phyloP scores from a whole-genome alignment of 2,329 filamentous ascomycete species.

The Colletotrichum trifolii region DNA sequence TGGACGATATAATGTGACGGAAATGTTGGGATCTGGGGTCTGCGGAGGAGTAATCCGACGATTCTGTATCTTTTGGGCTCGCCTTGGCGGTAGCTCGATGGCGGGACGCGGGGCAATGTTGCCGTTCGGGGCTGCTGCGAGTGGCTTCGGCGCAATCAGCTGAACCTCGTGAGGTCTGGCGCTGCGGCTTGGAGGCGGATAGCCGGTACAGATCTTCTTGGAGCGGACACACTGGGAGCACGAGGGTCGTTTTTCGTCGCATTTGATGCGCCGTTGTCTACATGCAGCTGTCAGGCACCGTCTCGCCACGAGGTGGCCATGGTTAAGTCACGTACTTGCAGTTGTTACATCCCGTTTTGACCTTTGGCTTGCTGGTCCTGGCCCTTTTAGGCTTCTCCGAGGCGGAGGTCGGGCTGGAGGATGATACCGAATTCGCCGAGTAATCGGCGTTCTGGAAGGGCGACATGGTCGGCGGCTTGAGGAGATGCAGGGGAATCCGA shows the following conservation, averaged over 20 bases:
- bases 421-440: slow-evolving; percentile 21
- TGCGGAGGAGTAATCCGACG: slow-evolving; percentile 45
- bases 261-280: slow-evolving; percentile 73
- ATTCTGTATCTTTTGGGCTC: slow-evolving; percentile 28
- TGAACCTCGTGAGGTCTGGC: slow-evolving; percentile 59
- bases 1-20: slow-evolving; percentile 55
- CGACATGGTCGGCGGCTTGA: slow-evolving; percentile 17
- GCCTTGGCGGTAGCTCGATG: slow-evolving; percentile 35
- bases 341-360: slow-evolving; percentile 74
- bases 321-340: slow-evolving; percentile 68
- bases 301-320: slow-evolving; percentile 13
- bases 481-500: not conserved
- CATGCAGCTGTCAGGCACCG: slow-evolving; percentile 39
- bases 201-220: slow-evolving; percentile 69
- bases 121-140: slow-evolving; percentile 38
- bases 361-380: slow-evolving; percentile 68
- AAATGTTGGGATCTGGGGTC: slow-evolving; percentile 43
- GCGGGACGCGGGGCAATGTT: slow-evolving; percentile 38
- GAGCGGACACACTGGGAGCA: slow-evolving; percentile 71
- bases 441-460: slow-evolving; percentile 16
- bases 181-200: slow-evolving; percentile 66
- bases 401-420: slow-evolving; percentile 33
- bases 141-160: slow-evolving; percentile 61
- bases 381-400: slow-evolving; percentile 53
- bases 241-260: slow-evolving; percentile 70